These are phyloP conservation scores for Exsudoporus frostii DNA, from an alignment of 768 basidiomycete species.

Conservation along the genomic window DNA sequence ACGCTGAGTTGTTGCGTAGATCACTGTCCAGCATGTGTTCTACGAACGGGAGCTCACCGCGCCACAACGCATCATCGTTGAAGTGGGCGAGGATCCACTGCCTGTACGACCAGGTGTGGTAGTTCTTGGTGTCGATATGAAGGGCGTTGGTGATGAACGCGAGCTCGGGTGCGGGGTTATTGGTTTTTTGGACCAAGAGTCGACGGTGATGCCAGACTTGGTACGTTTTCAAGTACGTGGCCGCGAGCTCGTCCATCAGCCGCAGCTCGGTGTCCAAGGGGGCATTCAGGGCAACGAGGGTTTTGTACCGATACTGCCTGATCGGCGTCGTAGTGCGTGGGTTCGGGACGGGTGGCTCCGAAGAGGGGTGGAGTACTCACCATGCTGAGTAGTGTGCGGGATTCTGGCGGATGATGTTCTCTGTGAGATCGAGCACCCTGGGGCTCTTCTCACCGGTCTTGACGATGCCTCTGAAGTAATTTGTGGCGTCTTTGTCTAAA, in stretches of 20 bases:
- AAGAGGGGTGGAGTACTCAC: constrained; percentile 41
- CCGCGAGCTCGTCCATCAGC: constrained; percentile 86
- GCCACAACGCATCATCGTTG: constrained; percentile 70
- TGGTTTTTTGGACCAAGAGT: constrained; percentile 59
- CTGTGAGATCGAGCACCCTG: constrained; percentile 84
- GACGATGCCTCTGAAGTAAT: constrained; percentile 87
- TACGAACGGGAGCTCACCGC: constrained; percentile 68
- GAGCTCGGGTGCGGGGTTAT: constrained; percentile 64
- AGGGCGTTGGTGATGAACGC: constrained; percentile 74
- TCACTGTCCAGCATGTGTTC: constrained; percentile 70
- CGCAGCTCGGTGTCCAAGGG: constrained; percentile 74
- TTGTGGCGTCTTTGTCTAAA: constrained; percentile 87
- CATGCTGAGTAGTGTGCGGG: constrained; percentile 98
- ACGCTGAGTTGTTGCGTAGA: constrained; percentile 93
- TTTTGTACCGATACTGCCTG: constrained; percentile 96
- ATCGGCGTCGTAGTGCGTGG: neutral
- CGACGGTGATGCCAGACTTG: constrained; percentile 97
- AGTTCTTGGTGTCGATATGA: constrained; percentile 86
- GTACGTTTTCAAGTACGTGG: constrained; percentile 87
- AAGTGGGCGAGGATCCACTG: constrained; percentile 93
- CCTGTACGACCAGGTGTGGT: constrained; percentile 98
- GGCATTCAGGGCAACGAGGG: constrained; percentile 63
- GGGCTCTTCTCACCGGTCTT: constrained; percentile 73
- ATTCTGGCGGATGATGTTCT: constrained; percentile 84
- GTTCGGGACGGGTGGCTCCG: neutral